phyloP scores from a whole-genome alignment of 768 basidiomycete genomes.

The Collybia sordida region DNA sequence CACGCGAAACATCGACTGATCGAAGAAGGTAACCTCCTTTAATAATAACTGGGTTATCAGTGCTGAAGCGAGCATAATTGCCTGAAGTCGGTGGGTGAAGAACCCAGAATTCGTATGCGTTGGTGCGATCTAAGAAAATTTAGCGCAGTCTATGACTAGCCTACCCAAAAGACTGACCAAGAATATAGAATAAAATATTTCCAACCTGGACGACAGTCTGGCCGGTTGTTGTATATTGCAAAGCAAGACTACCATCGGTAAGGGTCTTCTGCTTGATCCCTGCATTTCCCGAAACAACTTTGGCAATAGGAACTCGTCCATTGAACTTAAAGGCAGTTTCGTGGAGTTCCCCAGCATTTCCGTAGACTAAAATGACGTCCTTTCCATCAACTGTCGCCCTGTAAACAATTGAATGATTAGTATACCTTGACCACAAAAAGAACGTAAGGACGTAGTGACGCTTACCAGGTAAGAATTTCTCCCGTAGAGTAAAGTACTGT shows the following conservation, averaged over 20 bases:
- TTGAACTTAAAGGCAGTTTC: slow-evolving; percentile 46
- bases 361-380: slow-evolving; percentile 47
- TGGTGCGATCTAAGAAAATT: slow-evolving; percentile 36
- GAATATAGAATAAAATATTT: slow-evolving; percentile 39
- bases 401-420: not conserved
- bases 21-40: slow-evolving; percentile 51
- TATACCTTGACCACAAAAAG: not conserved
- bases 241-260: slow-evolving; percentile 30
- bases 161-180: slow-evolving; percentile 29
- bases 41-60: slow-evolving; percentile 42
- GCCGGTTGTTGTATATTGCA: slow-evolving; percentile 46
- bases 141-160: not conserved
- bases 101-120: slow-evolving; percentile 53
- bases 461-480: slow-evolving; percentile 50
- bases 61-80: slow-evolving; percentile 34
- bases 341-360: slow-evolving; percentile 45
- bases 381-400: slow-evolving; percentile 51
- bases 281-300: slow-evolving; percentile 33
- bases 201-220: slow-evolving; percentile 48
- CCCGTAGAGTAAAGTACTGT: slow-evolving; percentile 46
- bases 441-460: slow-evolving; percentile 13
- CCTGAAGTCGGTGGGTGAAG: slow-evolving; percentile 40
- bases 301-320: slow-evolving; percentile 23
- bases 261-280: slow-evolving; percentile 35
- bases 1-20: slow-evolving; percentile 30